Percentiles rank a stretch among this genome's conserved stretches.
These are phyloP conservation scores for Globisporangium recalcitrans DNA, from an alignment of 352 stramenopile species.

Conservation along the genomic window DNA sequence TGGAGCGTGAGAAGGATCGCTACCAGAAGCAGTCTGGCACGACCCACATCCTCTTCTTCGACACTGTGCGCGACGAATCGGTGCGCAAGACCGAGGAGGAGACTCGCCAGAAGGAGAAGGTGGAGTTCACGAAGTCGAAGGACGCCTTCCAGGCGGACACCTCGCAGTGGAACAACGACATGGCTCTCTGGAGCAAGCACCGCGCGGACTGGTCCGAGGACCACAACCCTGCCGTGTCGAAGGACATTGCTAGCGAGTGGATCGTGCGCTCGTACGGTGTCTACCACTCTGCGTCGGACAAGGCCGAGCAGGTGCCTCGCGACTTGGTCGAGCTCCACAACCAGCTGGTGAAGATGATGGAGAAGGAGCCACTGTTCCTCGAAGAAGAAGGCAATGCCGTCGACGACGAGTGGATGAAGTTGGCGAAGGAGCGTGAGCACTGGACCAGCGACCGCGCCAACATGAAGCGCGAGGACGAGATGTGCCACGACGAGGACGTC, in stretches of 20 bases:
- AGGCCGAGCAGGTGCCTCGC: conserved; percentile 43
- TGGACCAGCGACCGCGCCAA: conserved; percentile 83
- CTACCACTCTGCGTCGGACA: conserved; percentile 51
- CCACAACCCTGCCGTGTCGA: conserved; percentile 84
- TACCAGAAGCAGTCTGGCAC: conserved; percentile 66
- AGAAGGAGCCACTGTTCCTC: conserved; percentile 70
- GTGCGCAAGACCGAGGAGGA: conserved; percentile 77
- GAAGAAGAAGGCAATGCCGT: conserved; percentile 80
- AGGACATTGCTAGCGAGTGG: conserved; percentile 85
- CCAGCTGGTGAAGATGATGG: conserved; percentile 79
- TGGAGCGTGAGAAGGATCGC: conserved; percentile 79
- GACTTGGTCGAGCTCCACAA: conserved; percentile 71
- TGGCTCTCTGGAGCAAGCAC: conserved; percentile 85
- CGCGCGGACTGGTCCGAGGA: conserved; percentile 83
- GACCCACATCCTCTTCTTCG: conserved; percentile 82
- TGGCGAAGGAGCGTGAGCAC: conserved; percentile 86
- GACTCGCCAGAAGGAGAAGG: conserved; percentile 79
- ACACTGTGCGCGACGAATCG: conserved; percentile 68
- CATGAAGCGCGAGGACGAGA: conserved; percentile 88
- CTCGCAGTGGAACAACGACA: conserved; percentile 86
- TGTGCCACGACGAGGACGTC: conserved; percentile 79
- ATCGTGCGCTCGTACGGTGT: conserved; percentile 86
- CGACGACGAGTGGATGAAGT: conserved; percentile 87
- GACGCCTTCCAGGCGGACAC: conserved; percentile 85
- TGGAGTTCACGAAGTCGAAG: conserved; percentile 88